Evolutionary conservation across 2,329 filamentous ascomycete genomes (phyloP), one percentile per base, ranked within the genome.

Genomic region (Colletotrichum cuscutae): DNA sequence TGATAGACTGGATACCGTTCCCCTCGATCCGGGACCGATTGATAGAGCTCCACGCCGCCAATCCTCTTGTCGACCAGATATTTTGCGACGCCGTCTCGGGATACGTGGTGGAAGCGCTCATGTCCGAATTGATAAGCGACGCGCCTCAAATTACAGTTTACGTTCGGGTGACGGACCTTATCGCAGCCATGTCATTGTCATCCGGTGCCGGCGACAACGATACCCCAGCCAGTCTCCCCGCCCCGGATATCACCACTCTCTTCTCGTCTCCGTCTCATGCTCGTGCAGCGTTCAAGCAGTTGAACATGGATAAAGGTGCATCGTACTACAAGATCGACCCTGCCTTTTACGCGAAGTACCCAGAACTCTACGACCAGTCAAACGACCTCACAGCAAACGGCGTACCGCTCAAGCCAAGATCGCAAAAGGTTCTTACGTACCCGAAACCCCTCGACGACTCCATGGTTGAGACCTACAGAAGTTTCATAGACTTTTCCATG

Each of bases 291-390:
- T 81, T 81, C 37, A 74, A 73, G 1, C 74, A 75, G 12, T 61
- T 81, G 2, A 79, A 80, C n/a, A 81, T 81, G 80, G 77, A 81
- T 54, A 75, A 75, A 5, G 79, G 79, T 13, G 79, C 79, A 1
- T 76, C 76, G 5, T 78, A 78, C 22, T 81, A 81, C 74, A 81
- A 81, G 58, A 80, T 81, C 12, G 79, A 81, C 63, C 79, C 79
- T 8, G 78, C 75, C 2, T 81, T 81, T 62, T 81, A 77, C 53
- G 77, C 71, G 13, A 81, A 80, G 22, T 81, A 81, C 52, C 79
- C 79, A 1, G 79, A 81, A 37, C 76, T 81, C 1, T 80, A 76
- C 65, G 77, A 81, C 63, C 57, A 68, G 42, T 52, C 69, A 7
- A 77, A 73, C 32, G 75, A 78, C 49, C 61, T 81, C 24, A 78